phyloP scores from a whole-genome alignment of 1,139 yeast species.

The Blastobotrys serpentis region DNA sequence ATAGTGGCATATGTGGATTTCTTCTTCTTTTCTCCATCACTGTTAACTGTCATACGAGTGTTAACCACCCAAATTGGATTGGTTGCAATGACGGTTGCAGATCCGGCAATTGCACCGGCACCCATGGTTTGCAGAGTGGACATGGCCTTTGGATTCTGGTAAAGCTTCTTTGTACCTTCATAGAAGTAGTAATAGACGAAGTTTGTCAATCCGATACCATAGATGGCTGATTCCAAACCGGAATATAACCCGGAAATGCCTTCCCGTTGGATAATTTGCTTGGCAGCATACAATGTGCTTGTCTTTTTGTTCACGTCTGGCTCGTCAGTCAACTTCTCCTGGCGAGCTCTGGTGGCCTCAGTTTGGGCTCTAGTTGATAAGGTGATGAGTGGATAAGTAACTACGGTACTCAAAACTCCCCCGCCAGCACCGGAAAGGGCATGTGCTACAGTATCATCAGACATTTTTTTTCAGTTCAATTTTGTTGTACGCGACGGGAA shows the following conservation, averaged over 20 bases:
- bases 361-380: slow-evolving; percentile 84
- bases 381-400: slow-evolving; percentile 83
- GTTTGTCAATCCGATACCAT: slow-evolving; percentile 83
- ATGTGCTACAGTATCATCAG: slow-evolving; percentile 55
- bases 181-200: slow-evolving; percentile 89
- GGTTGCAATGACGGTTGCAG: slow-evolving; percentile 79
- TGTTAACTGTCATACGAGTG: slow-evolving; percentile 71
- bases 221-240: slow-evolving; percentile 84
- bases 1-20: slow-evolving; percentile 54
- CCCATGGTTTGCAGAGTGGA: slow-evolving; percentile 69
- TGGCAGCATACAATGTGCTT: slow-evolving; percentile 41
- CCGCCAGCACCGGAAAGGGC: slow-evolving; percentile 94
- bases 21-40: slow-evolving; percentile 40
- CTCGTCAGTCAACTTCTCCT: slow-evolving; percentile 30
- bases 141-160: slow-evolving; percentile 44
- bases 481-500: neutral
- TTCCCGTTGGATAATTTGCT: slow-evolving; percentile 54
- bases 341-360: slow-evolving; percentile 44
- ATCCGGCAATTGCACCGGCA: slow-evolving; percentile 86
- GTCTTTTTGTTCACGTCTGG: slow-evolving; percentile 30
- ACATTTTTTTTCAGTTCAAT: slow-evolving; percentile 7
- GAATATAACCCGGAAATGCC: slow-evolving; percentile 75
- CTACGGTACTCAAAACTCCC: slow-evolving; percentile 81
- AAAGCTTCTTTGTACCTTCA: slow-evolving; percentile 62
- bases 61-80: slow-evolving; percentile 97